Evolutionary conservation across 2,329 filamentous ascomycete genomes (phyloP), one percentile per base, ranked within the genome.

Genomic region (Claviceps pusilla): DNA sequence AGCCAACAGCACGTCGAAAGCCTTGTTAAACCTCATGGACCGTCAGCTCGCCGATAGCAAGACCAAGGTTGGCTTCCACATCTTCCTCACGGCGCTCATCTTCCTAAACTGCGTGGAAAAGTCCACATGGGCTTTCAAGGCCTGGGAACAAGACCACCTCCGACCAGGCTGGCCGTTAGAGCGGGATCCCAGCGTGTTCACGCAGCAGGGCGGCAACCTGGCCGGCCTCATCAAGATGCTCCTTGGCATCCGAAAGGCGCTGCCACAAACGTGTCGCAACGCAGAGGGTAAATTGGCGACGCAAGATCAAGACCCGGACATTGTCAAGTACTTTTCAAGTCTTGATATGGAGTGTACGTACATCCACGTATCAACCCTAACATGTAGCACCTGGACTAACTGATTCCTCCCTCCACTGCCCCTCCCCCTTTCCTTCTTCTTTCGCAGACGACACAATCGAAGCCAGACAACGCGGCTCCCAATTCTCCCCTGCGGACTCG

Each of bases 41-140:
- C 75, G 79, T 16, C 72, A 76, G 42, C 69, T 84, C 37, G 76
- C 82, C 56, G 79, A 82, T 61, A 79, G 77, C 65, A 80, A 81
- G 61, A 74, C 73, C 54, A 78, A 76, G 60, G 73, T 80, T 53
- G 76, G 76, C 37, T 82, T 82, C 61, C 75, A 75, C 59, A 77
- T 82, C 66, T 84, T 81, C 60, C 73, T 84, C 28, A 76, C 80
- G 3, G 75, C 78, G 3, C 65, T 84, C 54, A 76, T 84, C 53
- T 76, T 84, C 57, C 73, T 84, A 50, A 83, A 82, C 61, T 83
- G 79, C 59, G 72, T 84, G 14, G 82, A 85, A 63, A 84, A 84
- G 67, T 80, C 79, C 0, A 84, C 80, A 0, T 85, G 81, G 82
- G 77, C 79, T 0, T 84, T 84, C 68, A 82, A 83, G 58, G 80